phyloP scores from a whole-genome alignment of 495 filamentous ascomycete genomes.

The Penicillium crystallinum region DNA sequence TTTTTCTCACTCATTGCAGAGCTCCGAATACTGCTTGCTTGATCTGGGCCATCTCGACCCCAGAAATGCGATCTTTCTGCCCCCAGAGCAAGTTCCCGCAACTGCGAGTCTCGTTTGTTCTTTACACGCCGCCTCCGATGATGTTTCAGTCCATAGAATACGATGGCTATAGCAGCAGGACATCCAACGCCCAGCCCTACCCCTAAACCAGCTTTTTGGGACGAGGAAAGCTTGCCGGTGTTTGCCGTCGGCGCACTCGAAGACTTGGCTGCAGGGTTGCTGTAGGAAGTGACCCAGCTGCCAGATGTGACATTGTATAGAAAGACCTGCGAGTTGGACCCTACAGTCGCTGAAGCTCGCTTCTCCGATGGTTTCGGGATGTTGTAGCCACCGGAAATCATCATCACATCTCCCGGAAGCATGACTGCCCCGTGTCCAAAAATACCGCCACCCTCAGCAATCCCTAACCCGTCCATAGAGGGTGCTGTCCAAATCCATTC shows the following conservation, averaged over 20 bases:
- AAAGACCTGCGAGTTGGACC: slow-evolving; percentile 44
- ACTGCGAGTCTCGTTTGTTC: slow-evolving; percentile 45
- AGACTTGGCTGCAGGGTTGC: slow-evolving; percentile 40
- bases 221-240: slow-evolving; percentile 22
- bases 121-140: slow-evolving; percentile 45
- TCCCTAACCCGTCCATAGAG: slow-evolving; percentile 27
- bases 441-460: slow-evolving; percentile 53
- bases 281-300: slow-evolving; percentile 65
- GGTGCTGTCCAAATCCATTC: slow-evolving; percentile 67
- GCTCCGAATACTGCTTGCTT: slow-evolving; percentile 36
- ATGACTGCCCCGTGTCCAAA: slow-evolving; percentile 83
- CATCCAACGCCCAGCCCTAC: slow-evolving; percentile 69
- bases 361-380: slow-evolving; percentile 52
- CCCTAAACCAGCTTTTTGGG: slow-evolving; percentile 61
- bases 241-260: background rate
- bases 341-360: slow-evolving; percentile 27
- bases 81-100: slow-evolving; percentile 48
- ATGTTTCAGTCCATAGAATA: slow-evolving; percentile 55
- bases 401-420: slow-evolving; percentile 83
- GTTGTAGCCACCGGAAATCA: slow-evolving; percentile 75
- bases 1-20: slow-evolving; percentile 25
- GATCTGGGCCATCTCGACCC: slow-evolving; percentile 28
- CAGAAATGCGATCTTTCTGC: slow-evolving; percentile 45
- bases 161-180: slow-evolving; percentile 45
- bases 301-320: slow-evolving; percentile 78